Evolutionary conservation across 2,329 filamentous ascomycete species (phyloP).

Genomic region (Aspergillus tanneri): DNA sequence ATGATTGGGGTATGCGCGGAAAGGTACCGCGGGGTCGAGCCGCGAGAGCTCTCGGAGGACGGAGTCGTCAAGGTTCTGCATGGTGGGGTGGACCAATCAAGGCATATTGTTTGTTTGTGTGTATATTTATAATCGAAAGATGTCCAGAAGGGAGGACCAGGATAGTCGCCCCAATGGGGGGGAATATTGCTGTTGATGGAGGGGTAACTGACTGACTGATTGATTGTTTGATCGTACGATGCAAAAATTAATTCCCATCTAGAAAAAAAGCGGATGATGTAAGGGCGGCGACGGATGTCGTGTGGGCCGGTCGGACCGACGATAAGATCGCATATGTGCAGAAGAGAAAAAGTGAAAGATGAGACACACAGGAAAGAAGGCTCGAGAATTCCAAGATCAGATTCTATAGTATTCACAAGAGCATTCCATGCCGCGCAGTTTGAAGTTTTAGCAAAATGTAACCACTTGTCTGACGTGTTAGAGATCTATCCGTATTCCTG

Average conservation of each 20-base stretch:
- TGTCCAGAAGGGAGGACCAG: neutral
- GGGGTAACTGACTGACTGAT: too few species aligned
- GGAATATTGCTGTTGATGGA: too few species aligned
- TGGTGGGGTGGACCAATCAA: constrained; percentile 6
- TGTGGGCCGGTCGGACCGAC: neutral
- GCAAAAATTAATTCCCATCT: neutral
- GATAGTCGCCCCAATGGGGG: neutral
- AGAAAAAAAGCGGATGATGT: neutral
- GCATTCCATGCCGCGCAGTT: too few species aligned
- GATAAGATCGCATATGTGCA: too few species aligned
- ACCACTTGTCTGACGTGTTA: too few species aligned
- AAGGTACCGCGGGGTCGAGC: constrained; percentile 65
- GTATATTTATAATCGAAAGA: neutral
- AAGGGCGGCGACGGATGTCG: neutral
- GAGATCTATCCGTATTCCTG: too few species aligned
- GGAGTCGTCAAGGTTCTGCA: constrained; percentile 42
- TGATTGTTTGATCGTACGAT: neutral
- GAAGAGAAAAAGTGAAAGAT: too few species aligned
- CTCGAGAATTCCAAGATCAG: too few species aligned
- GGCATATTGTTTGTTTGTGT: neutral
- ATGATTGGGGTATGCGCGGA: constrained; percentile 71
- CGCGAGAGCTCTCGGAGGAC: constrained; percentile 57
- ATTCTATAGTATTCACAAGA: too few species aligned
- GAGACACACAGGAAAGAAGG: too few species aligned
- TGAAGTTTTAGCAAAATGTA: too few species aligned